These are phyloP conservation scores for Penicillium decumbens DNA, from an alignment of 2,329 filamentous ascomycete species.

Conservation along the genomic window DNA sequence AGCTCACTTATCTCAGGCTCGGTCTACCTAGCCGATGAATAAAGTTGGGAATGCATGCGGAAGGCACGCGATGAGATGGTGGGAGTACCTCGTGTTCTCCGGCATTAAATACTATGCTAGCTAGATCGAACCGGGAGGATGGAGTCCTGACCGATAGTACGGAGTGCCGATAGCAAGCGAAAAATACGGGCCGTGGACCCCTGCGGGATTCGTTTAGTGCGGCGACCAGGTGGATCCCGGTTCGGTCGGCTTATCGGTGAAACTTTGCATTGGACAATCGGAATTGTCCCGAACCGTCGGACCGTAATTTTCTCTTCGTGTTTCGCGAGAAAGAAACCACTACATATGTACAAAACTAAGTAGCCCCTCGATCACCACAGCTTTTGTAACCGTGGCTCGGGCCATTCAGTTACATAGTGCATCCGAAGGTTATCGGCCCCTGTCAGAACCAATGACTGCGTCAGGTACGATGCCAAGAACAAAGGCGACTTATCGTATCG, in stretches of 20 bases:
- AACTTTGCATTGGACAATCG: not conserved
- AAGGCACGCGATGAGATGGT: not conserved
- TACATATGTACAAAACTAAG: too few relatives aligned
- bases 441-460: not conserved
- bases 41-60: not conserved
- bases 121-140: not conserved
- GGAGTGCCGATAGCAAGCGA: not conserved
- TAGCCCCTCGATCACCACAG: not conserved
- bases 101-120: not conserved
- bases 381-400: not conserved
- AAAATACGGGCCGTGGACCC: not conserved
- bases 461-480: not conserved
- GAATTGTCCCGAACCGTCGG: too few relatives aligned
- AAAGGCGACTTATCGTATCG: not conserved
- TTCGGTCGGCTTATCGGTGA: not conserved
- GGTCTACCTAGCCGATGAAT: not conserved
- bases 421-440: not conserved
- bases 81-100: slow-evolving; percentile 1
- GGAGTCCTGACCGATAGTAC: slow-evolving; percentile 1
- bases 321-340: not conserved
- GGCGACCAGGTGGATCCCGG: not conserved
- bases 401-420: not conserved
- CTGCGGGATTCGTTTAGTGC: not conserved
- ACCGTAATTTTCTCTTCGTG: not conserved
- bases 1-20: not conserved